phyloP scores from a whole-genome alignment of 805 yeast genomes.

The Schwanniomyces pseudopolymorphus region DNA sequence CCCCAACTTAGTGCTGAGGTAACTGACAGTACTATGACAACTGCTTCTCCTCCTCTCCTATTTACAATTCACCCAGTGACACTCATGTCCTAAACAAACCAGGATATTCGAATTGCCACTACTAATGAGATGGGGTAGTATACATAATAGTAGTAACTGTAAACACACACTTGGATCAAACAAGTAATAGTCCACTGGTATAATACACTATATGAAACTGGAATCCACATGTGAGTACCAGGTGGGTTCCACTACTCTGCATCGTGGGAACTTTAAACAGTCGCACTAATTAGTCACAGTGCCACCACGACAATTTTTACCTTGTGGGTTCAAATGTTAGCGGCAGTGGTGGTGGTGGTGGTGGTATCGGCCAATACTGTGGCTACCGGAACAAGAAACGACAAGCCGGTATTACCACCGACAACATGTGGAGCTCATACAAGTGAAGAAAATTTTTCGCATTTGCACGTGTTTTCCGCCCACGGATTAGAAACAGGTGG shows the following conservation, averaged over 20 bases:
- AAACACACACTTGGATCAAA: not conserved
- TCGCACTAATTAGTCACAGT: not conserved
- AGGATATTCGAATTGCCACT: too few species aligned
- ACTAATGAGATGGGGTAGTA: not conserved
- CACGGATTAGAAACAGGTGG: not conserved
- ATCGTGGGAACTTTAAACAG: too few species aligned
- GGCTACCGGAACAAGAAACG: conserved; percentile 1
- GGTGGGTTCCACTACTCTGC: not conserved
- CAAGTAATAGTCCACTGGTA: not conserved
- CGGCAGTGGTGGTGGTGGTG: conserved; percentile 1
- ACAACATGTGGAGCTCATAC: not conserved
- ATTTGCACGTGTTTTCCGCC: conserved; percentile 1
- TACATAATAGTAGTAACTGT: too few species aligned
- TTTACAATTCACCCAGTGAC: not conserved
- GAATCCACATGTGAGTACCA: not conserved
- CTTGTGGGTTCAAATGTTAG: not conserved
- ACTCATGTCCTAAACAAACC: too few species aligned
- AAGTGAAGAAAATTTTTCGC: not conserved
- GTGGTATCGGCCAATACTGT: not conserved
- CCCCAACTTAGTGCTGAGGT: not conserved
- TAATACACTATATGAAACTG: not conserved
- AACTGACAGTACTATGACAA: not conserved
- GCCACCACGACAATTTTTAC: not conserved
- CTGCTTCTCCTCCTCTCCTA: not conserved
- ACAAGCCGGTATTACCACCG: not conserved